Evolutionary conservation across 1,284 basidiomycete species (phyloP).

Genomic region (Cryptococcus sp.): DNA sequence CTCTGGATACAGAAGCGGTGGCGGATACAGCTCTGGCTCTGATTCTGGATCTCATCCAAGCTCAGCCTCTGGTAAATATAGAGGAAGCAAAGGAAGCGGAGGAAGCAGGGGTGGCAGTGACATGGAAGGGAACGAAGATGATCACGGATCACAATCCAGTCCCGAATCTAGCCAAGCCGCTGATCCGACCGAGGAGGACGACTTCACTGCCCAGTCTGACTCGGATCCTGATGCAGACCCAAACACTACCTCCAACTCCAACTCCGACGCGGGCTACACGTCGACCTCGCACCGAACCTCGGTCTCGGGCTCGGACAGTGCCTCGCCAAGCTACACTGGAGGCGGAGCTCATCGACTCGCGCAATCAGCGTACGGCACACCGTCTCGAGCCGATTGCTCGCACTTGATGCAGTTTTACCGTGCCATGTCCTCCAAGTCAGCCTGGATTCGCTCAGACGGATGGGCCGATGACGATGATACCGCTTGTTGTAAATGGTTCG

Average conservation of each 20-base stretch:
- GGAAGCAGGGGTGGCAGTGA: neutral
- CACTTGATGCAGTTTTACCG: constrained; percentile 9
- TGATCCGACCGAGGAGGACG: no score
- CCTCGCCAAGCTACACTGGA: neutral
- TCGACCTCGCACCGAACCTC: neutral
- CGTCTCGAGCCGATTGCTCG: constrained; percentile 8
- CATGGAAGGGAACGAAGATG: no score
- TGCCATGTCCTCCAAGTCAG: neutral
- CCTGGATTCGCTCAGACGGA: constrained; percentile 8
- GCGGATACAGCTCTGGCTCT: neutral
- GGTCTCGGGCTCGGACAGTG: neutral
- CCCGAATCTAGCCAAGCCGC: neutral
- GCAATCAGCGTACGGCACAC: constrained; percentile 6
- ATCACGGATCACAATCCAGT: neutral
- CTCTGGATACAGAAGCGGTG: no score
- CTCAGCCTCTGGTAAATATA: no score
- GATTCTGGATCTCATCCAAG: neutral
- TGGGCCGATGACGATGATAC: constrained; percentile 10
- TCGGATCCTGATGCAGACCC: neutral
- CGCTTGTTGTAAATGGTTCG: constrained; percentile 21
- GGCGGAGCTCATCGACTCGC: constrained; percentile 7
- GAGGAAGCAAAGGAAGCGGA: no score
- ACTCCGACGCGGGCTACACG: neutral
- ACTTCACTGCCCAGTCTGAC: neutral
- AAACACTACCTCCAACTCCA: neutral